Base-by-base conservation (phyloP, 1,284 basidiomycete species). In the Papiliotrema fonsecae region DNA sequence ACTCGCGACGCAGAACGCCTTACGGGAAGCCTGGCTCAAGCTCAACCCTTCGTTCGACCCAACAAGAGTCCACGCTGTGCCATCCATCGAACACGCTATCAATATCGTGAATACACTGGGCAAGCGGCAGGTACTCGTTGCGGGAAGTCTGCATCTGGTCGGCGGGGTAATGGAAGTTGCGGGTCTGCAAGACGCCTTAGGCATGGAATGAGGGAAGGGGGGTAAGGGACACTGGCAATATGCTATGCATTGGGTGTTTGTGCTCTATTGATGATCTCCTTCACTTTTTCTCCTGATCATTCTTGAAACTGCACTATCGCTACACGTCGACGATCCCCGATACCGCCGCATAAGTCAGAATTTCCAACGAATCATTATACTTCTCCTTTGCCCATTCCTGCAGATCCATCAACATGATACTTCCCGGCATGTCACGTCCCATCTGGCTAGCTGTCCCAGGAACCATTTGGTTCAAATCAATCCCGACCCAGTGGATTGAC, bases 81-180 rank as follows among this genome's bases (percentile, higher is more conserved):
- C 86, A 0, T 91, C 89, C 11, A 86, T 99, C 52, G 85, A 98
- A 69, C 86, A 97, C 62, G 88, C 92, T 1, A 77, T 94, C 14
- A 76, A 79, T 36, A 64, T 83, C 38, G 79, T 88, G 9, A 76
- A 81, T 11, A 52, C 34, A 7, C 43, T 61, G 3, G 59, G 61
- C 16, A 62, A 73, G 16, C 58, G 65, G n/a, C 77, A 87, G 54
- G 83, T 92, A 14, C 77, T 98, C 22, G 91, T 96, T 1, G 81
- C 88, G 2, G 96, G 96, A 3, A 97, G 92, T 72, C 72, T 99
- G 58, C 93, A 96, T 74, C 80, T 99, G 14, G 86, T 98, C 6
- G 96, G 96, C 21, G 96, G 96, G 2, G 78, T 94, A 9, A 88
- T 98, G 64, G 91, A 94, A 64, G 89, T 89, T 4, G 87, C 89